Base-by-base conservation (phyloP, 192 early-diverging fungal genomes). In the Coemansia sp. region DNA sequence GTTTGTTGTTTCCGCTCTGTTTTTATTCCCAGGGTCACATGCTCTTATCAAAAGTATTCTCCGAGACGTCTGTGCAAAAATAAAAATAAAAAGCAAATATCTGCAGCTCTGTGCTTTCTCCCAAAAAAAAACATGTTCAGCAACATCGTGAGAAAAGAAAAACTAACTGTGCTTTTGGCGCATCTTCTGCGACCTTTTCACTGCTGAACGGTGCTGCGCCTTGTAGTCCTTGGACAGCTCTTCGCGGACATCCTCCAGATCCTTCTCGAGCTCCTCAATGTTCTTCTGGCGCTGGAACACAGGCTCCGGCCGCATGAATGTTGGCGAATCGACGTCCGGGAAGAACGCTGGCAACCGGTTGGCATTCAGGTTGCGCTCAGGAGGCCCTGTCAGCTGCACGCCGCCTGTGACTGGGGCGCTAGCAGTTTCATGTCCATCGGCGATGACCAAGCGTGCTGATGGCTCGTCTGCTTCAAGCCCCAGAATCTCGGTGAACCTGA, bases 391-490 rank as follows among this genome's bases (percentile, higher is more conserved):
- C 40, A 75, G 40, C 25, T 61, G 57, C 11, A 67, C 45, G 17
- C 73, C 78, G 50, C 78, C 78, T 0, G 78, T 73, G 17, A 74
- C 72, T 3, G 73, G 70, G 9, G 69, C 69, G 19, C n/a, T 33
- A 38, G 5, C 25, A 34, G 36, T 53, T 33, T 35, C 20, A 23
- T 69, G 19, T 19, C 61, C 52, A 17, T 66, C 70, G n/a, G 41
- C 42, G 29, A 29, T 29, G 29, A 29, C 29, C 29, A 29, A 29
- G 29, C 29, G 35, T 10, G 72, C 78, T 0, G 78, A 68, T 6
- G 73, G 73, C 72, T 81, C 73, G 57, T 81, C 78, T 7, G 65
- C 78, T 23, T 81, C 78, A 10, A 81, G 69, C 4, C 78, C 78
- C 14, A 81, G 61, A 5, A 70, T 57, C 48, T 74, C 66, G 14